These are phyloP conservation scores for Fomitopsis pulvina DNA, from an alignment of 768 basidiomycete genomes.

Conservation along the genomic window DNA sequence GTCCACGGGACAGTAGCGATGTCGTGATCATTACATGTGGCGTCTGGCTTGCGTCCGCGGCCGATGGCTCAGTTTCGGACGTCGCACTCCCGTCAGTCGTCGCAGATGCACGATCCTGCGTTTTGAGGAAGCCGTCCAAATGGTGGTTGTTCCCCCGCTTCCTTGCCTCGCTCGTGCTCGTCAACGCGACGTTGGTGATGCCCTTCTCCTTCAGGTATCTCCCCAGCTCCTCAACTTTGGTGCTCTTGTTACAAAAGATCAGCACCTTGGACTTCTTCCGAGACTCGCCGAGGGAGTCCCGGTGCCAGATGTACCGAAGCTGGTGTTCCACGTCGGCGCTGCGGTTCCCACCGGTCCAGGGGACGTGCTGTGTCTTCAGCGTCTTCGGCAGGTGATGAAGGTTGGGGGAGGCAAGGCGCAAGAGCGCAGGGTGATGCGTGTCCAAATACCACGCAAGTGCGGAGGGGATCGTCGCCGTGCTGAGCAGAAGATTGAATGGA, in stretches of 20 bases:
- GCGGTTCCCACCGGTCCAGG: slow-evolving; percentile 76
- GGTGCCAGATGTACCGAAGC: slow-evolving; percentile 68
- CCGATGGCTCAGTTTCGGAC: slow-evolving; percentile 16
- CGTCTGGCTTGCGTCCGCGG: slow-evolving; percentile 20
- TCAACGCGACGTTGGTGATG: slow-evolving; percentile 59
- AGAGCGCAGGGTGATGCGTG: slow-evolving; percentile 50
- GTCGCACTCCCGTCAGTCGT: slow-evolving; percentile 2
- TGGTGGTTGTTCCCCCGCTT: slow-evolving; percentile 68
- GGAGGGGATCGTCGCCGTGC: slow-evolving; percentile 83
- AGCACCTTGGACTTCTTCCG: slow-evolving; percentile 52
- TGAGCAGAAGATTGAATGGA: slow-evolving; percentile 78
- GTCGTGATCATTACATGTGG: slow-evolving; percentile 83
- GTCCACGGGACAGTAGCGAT: slow-evolving; percentile 82
- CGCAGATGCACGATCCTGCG: not conserved
- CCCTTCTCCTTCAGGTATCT: slow-evolving; percentile 52
- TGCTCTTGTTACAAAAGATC: slow-evolving; percentile 77
- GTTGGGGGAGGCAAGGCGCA: slow-evolving; percentile 74
- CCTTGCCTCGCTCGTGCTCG: slow-evolving; percentile 52
- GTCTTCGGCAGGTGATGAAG: slow-evolving; percentile 72
- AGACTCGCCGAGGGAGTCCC: slow-evolving; percentile 31
- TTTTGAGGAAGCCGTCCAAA: slow-evolving; percentile 63
- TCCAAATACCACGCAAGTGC: slow-evolving; percentile 63
- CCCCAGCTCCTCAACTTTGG: slow-evolving; percentile 58
- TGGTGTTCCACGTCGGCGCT: slow-evolving; percentile 74
- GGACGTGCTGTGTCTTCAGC: slow-evolving; percentile 66